These are phyloP conservation scores for Peronospora destructor DNA, from an alignment of 352 stramenopile genomes.

Conservation along the genomic window DNA sequence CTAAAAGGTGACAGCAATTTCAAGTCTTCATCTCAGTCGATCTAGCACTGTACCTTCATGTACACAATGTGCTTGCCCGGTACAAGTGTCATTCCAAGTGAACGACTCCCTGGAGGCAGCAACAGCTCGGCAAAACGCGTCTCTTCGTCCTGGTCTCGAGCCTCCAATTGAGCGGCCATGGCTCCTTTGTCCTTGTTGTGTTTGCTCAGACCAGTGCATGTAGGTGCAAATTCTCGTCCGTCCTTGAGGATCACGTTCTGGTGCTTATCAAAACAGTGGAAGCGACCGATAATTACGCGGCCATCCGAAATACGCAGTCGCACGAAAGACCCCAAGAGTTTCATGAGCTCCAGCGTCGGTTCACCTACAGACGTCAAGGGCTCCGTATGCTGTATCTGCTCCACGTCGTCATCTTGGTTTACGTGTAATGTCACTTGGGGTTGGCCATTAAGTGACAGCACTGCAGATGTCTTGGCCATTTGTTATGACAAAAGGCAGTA, in stretches of 20 bases:
- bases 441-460: conserved; percentile 60
- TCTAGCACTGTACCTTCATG: conserved; percentile 49
- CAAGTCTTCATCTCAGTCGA: conserved; percentile 1
- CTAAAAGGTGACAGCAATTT: neutral
- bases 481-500: neutral
- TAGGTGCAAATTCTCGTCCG: conserved; percentile 50
- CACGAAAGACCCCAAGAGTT: conserved; percentile 44
- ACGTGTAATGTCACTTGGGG: conserved; percentile 36
- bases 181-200: conserved; percentile 29
- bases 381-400: conserved; percentile 21
- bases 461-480: conserved; percentile 29
- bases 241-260: conserved; percentile 78
- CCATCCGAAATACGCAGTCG: conserved; percentile 69
- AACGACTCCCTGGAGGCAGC: conserved; percentile 33
- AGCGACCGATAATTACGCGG: conserved; percentile 51
- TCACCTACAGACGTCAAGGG: conserved; percentile 24
- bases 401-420: conserved; percentile 1
- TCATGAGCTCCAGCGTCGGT: conserved; percentile 51
- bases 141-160: conserved; percentile 37
- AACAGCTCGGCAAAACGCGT: conserved; percentile 22
- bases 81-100: conserved; percentile 67
- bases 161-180: conserved; percentile 13
- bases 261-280: conserved; percentile 82
- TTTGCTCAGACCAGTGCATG: conserved; percentile 15
- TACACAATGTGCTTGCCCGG: conserved; percentile 71